Evolutionary conservation across 495 filamentous ascomycete species (phyloP).

Genomic region (Cercophora sp.): DNA sequence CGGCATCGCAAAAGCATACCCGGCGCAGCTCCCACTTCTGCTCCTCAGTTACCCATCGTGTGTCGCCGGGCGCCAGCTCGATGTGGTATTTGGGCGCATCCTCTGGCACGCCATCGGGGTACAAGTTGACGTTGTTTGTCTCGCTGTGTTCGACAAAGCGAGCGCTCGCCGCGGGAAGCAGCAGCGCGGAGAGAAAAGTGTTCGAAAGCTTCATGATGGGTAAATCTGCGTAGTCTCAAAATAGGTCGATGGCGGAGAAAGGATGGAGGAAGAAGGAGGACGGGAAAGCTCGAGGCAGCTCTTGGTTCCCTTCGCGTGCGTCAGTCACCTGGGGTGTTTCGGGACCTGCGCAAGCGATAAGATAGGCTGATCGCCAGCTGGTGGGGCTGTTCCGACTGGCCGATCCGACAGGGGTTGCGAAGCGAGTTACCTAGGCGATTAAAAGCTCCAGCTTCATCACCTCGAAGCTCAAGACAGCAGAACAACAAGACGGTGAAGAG

Average conservation of each 20-base stretch:
- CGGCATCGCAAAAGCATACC: slow-evolving; percentile 49
- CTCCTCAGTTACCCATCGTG: slow-evolving; percentile 83
- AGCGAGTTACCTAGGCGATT: slow-evolving; percentile 12
- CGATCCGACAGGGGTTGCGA: not conserved
- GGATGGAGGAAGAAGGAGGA: not conserved
- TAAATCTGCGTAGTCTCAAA: not conserved
- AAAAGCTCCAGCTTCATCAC: no score
- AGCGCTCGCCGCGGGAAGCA: slow-evolving; percentile 46
- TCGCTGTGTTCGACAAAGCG: slow-evolving; percentile 51
- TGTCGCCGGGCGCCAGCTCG: slow-evolving; percentile 82
- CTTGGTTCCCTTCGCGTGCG: slow-evolving; percentile 1
- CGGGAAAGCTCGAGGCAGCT: not conserved
- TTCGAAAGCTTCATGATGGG: slow-evolving; percentile 40
- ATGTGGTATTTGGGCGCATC: slow-evolving; percentile 64
- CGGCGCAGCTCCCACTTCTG: slow-evolving; percentile 89
- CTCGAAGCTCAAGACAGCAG: no score
- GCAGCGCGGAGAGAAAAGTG: slow-evolving; percentile 42
- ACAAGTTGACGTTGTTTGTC: slow-evolving; percentile 34
- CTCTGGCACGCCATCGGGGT: slow-evolving; percentile 26
- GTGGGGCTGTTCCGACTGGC: not conserved
- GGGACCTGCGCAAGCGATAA: slow-evolving; percentile 6
- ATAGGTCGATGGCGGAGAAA: not conserved
- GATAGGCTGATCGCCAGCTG: not conserved
- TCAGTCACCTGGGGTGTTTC: slow-evolving; percentile 10
- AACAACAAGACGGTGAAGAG: no score